Percentiles rank a stretch among this genome's conserved stretches.
Evolutionary conservation across 1,139 yeast genomes (phyloP).

Genomic region (Saccharomyces hybrid): DNA sequence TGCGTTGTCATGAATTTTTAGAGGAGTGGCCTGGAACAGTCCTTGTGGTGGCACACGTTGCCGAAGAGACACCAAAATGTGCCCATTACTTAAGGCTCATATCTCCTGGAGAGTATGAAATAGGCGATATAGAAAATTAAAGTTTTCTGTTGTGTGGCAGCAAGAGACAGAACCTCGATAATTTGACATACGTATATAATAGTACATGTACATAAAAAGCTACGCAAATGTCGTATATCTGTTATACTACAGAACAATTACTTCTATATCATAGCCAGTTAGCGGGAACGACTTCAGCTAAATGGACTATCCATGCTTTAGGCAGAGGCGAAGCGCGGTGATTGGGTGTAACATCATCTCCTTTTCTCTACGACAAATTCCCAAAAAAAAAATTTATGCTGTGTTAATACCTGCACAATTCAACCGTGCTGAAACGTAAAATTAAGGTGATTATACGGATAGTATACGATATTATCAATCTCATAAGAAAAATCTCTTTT

Average conservation of each 20-base stretch:
- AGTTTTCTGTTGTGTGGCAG: too few relatives aligned
- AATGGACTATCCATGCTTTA: background rate
- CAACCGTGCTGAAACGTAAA: background rate
- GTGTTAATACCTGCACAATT: background rate
- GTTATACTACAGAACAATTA: background rate
- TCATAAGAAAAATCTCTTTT: background rate
- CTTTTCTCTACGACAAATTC: background rate
- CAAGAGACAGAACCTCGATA: background rate
- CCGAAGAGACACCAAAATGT: slow-evolving; percentile 51
- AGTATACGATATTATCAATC: background rate
- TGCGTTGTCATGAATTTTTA: slow-evolving; percentile 58
- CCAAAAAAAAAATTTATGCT: background rate
- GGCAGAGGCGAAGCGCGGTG: background rate
- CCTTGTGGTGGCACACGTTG: slow-evolving; percentile 70
- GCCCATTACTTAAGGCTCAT: slow-evolving; percentile 40
- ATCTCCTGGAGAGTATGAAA: slow-evolving; percentile 32
- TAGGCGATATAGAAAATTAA: slow-evolving; percentile 5
- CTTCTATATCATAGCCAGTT: background rate
- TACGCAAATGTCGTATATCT: too few relatives aligned
- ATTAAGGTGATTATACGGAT: background rate
- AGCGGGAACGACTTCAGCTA: background rate
- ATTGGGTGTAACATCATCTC: background rate
- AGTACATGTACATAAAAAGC: background rate
- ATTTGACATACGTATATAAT: background rate
- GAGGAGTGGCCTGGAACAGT: slow-evolving; percentile 60